These are phyloP conservation scores for Clavaria fumosa DNA, from an alignment of 768 basidiomycete genomes.

Conservation along the genomic window DNA sequence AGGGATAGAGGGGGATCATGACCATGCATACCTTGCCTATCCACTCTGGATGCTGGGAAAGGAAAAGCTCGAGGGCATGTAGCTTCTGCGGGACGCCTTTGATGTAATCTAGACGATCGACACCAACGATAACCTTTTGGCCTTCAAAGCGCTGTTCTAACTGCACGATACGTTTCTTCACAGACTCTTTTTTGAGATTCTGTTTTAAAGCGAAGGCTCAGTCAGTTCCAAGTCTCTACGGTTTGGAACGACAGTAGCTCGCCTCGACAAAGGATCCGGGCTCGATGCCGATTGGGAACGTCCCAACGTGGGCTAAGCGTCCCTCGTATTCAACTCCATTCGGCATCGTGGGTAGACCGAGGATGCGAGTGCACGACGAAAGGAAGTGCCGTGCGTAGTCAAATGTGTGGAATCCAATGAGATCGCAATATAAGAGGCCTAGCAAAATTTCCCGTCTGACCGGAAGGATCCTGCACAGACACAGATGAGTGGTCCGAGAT, in stretches of 20 bases:
- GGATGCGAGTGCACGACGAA: slow-evolving; percentile 93
- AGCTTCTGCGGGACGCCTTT: slow-evolving; percentile 99
- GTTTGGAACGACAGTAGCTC: slow-evolving; percentile 10
- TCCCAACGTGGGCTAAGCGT: slow-evolving; percentile 90
- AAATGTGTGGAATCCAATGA: slow-evolving; percentile 99
- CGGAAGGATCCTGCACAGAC: slow-evolving; percentile 77
- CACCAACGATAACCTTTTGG: slow-evolving; percentile 95
- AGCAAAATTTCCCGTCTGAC: slow-evolving; percentile 96
- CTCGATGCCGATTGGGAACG: slow-evolving; percentile 98
- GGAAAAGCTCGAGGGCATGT: slow-evolving; percentile 91
- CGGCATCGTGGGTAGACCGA: slow-evolving; percentile 91
- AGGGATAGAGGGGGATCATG: neutral
- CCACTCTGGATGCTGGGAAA: slow-evolving; percentile 97
- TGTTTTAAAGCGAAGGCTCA: slow-evolving; percentile 19
- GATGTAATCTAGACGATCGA: slow-evolving; percentile 98
- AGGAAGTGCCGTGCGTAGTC: slow-evolving; percentile 99
- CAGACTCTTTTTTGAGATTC: slow-evolving; percentile 67
- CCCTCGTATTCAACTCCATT: slow-evolving; percentile 96
- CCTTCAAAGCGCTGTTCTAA: slow-evolving; percentile 86
- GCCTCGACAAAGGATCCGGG: slow-evolving; percentile 82
- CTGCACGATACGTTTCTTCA: slow-evolving; percentile 65
- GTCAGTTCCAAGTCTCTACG: slow-evolving; percentile 1
- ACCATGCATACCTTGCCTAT: slow-evolving; percentile 65
- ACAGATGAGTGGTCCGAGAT: slow-evolving; percentile 5
- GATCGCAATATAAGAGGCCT: slow-evolving; percentile 87